Conservation (phyloP, 257 asterid species). For the Prunella vulgaris region DNA sequence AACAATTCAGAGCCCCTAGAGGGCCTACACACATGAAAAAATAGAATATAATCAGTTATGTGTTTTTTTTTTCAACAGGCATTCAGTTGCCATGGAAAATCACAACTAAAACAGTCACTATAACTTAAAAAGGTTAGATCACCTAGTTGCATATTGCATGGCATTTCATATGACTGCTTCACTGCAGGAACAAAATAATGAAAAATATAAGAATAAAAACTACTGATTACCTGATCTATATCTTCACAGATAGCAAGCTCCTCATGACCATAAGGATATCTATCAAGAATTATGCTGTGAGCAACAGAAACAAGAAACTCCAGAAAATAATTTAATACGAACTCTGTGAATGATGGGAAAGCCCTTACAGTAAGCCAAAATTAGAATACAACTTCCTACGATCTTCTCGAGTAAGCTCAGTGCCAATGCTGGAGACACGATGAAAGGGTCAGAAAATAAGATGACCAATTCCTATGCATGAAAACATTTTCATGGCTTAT, state of each 20-base stretch:
- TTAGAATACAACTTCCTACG: constrained; percentile 80
- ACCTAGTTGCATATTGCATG: not conserved
- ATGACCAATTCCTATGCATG: not conserved
- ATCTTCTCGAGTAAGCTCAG: constrained; percentile 93
- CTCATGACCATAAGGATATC: constrained; percentile 91
- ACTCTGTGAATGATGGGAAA: not conserved
- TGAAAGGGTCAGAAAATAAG: constrained; percentile 1
- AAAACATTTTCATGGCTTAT: not conserved
- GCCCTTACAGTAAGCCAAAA: constrained; percentile 81
- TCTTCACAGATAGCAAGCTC: constrained; percentile 90
- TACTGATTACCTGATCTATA: constrained; percentile 63
- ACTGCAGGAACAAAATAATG: not conserved
- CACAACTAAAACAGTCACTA: not conserved
- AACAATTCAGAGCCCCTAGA: not conserved
- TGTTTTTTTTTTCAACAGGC: not conserved
- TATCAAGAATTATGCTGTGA: constrained; percentile 25
- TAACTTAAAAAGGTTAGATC: constrained; percentile 7
- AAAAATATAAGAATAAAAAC: constrained; percentile 1
- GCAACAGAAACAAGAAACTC: not conserved
- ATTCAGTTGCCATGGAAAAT: not conserved
- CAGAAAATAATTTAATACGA: not conserved
- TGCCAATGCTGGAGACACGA: constrained; percentile 69
- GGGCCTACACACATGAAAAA: not conserved
- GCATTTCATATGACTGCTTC: not conserved
- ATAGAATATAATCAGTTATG: not conserved